Evolutionary conservation across 2,329 filamentous ascomycete genomes (phyloP).

Genomic region (Zymoseptoria tritici): DNA sequence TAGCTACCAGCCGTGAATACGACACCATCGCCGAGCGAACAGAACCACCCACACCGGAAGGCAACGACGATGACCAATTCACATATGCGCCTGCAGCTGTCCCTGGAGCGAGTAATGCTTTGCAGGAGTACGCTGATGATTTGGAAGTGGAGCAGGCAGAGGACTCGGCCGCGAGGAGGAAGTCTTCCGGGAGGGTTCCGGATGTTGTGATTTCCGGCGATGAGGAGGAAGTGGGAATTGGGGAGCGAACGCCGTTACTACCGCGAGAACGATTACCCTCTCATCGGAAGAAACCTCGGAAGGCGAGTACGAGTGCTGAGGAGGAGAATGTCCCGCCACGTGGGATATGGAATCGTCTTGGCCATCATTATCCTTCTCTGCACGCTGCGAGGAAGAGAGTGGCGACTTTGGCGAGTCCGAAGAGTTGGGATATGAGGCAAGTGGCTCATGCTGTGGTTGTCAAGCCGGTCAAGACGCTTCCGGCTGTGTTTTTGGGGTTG

Average conservation of each 20-base stretch:
- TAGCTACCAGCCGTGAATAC: conserved; percentile 7
- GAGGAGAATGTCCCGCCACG: conserved; percentile 18
- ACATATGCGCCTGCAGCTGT: conserved; percentile 2
- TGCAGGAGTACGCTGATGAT: conserved; percentile 11
- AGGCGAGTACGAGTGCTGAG: conserved; percentile 17
- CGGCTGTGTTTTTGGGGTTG: conserved; percentile 79
- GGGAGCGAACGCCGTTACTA: conserved; percentile 32
- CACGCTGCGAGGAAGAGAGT: conserved; percentile 16
- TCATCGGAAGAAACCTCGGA: conserved; percentile 12
- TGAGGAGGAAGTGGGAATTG: conserved; percentile 15
- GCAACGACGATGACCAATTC: conserved; percentile 3
- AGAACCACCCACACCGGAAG: conserved; percentile 27
- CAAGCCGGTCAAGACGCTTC: conserved; percentile 63
- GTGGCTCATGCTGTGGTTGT: conserved; percentile 60
- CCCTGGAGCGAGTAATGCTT: conserved; percentile 3
- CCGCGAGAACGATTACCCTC: conserved; percentile 21
- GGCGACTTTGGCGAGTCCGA: conserved; percentile 48
- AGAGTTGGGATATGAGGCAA: conserved; percentile 61
- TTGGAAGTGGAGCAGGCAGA: neutral
- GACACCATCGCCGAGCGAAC: conserved; percentile 29
- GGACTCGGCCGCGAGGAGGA: neutral
- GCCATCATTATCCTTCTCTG: conserved; percentile 25
- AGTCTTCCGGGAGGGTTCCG: conserved; percentile 12
- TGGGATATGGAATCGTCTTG: conserved; percentile 25
- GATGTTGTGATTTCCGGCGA: conserved; percentile 25